Conservation (phyloP, 148 eudicot species). For the Diospyros lotus region DNA sequence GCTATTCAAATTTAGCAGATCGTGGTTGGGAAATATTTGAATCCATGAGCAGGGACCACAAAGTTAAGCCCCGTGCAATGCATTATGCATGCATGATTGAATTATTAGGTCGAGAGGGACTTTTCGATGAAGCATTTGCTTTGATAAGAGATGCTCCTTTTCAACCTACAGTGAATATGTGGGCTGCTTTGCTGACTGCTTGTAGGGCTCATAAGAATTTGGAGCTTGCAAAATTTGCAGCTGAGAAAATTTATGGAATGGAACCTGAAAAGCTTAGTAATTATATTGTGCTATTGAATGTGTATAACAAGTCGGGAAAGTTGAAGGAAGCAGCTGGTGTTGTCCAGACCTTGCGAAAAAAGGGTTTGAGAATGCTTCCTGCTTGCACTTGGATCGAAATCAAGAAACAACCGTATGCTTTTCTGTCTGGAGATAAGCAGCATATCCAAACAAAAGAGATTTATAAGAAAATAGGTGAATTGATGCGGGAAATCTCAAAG, state of each 20-base stretch:
- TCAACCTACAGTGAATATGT: slow-evolving; percentile 74
- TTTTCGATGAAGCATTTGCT: slow-evolving; percentile 67
- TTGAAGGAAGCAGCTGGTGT: slow-evolving; percentile 72
- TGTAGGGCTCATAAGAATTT: slow-evolving; percentile 67
- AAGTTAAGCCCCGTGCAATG: slow-evolving; percentile 79
- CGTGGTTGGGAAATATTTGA: slow-evolving; percentile 67
- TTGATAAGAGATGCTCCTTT: slow-evolving; percentile 67
- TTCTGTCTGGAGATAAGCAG: slow-evolving; percentile 50
- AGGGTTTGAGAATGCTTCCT: slow-evolving; percentile 62
- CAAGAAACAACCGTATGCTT: slow-evolving; percentile 52
- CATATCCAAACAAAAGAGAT: slow-evolving; percentile 48
- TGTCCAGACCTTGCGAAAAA: slow-evolving; percentile 42
- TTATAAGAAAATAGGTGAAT: slow-evolving; percentile 36
- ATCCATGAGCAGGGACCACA: slow-evolving; percentile 53
- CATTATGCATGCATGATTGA: slow-evolving; percentile 93
- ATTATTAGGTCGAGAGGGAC: slow-evolving; percentile 74
- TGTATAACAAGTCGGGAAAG: slow-evolving; percentile 57
- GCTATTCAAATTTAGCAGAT: slow-evolving; percentile 71
- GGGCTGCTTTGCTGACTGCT: slow-evolving; percentile 89
- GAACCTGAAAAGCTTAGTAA: slow-evolving; percentile 79
- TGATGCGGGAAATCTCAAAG: slow-evolving; percentile 50
- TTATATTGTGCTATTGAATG: slow-evolving; percentile 70
- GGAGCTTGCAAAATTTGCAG: slow-evolving; percentile 67
- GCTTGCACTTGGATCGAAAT: slow-evolving; percentile 82
- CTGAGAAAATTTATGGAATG: slow-evolving; percentile 73